Evolutionary conservation across 2,329 filamentous ascomycete species (phyloP), one percentile per base, ranked within the genome.

Genomic region (Xylaria sp.): DNA sequence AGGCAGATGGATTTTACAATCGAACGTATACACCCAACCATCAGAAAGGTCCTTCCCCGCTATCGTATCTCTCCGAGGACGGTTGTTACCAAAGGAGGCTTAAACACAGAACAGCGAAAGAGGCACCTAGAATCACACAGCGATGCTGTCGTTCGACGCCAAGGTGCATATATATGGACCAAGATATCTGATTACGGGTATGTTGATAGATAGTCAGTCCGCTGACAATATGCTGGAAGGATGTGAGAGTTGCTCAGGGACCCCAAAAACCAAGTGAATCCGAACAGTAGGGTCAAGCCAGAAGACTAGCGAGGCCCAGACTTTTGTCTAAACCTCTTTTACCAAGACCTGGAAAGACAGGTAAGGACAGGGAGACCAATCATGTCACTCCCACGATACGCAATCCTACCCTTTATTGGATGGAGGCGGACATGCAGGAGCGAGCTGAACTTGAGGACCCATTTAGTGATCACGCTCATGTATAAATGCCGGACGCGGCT

Each of bases 371-470:
- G 52, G 57, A 60, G 55, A 41, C 73, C 72, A 75, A 75, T 75
- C 54, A 72, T 41, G 37, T 61, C 25, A 56, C 41, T 46, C 56
- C 56, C 63, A 28, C 18, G 57, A 61, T 28, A 51, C 60, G 69
- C 69, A 67, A 70, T 64, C 67, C 63, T 67, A 37, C 46, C 23
- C 28, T 9, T 65, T 50, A 72, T 74, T 71, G 65, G 65, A 72
- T 67, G 66, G 61, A 71, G 69, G 69, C 34, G 72, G 71, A 69
- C 70, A 64, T 75, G 73, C 74, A 77, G 73, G 69, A 76, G 76
- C 76, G 69, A 77, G 76, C 76, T 77, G 76, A 77, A 77, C 69
- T 71, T 46, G 71, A 70, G 25, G 63, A 70, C 54, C 72, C 74
- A 72, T 73, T 31, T 7, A 28, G 39, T 31, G 56, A 31, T 58